Conservation (phyloP, 78 protist species). For the Monosiga brevicollis region DNA sequence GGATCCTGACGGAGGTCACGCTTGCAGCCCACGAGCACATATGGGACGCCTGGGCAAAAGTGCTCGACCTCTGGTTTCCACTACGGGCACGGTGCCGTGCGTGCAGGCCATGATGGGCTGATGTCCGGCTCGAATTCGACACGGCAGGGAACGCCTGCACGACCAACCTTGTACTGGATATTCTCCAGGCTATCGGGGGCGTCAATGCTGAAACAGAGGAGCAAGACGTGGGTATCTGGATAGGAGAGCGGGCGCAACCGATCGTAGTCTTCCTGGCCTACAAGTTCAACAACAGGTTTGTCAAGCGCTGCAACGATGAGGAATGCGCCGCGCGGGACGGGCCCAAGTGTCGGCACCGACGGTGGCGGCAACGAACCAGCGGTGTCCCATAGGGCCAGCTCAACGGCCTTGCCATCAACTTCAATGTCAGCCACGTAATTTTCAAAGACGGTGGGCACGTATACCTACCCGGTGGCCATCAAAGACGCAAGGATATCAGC, state of each 20-base stretch:
- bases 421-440: conserved; percentile 26
- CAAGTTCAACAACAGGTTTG: not conserved
- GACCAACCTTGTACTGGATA: conserved; percentile 38
- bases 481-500: too few relatives aligned
- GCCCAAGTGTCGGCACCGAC: not conserved
- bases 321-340: too few relatives aligned
- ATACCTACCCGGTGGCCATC: too few relatives aligned
- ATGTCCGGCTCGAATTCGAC: too few relatives aligned
- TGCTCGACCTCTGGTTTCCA: conserved; percentile 33
- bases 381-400: not conserved
- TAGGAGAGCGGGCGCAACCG: conserved; percentile 88
- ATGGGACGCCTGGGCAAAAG: conserved; percentile 41
- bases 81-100: not conserved
- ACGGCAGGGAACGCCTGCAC: not conserved
- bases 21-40: conserved; percentile 73
- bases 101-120: not conserved
- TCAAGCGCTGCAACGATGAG: too few relatives aligned
- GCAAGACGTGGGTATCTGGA: conserved; percentile 87
- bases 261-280: conserved; percentile 94
- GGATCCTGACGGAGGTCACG: conserved; percentile 35
- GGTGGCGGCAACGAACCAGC: not conserved
- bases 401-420: conserved; percentile 1
- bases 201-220: conserved; percentile 71
- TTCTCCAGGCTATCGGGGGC: conserved; percentile 55
- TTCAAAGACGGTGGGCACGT: conserved; percentile 37